Percentiles rank a stretch among this genome's conserved stretches.
Evolutionary conservation across 129 eudicot genomes (phyloP).

Genomic region (Ambrosia trifida): DNA sequence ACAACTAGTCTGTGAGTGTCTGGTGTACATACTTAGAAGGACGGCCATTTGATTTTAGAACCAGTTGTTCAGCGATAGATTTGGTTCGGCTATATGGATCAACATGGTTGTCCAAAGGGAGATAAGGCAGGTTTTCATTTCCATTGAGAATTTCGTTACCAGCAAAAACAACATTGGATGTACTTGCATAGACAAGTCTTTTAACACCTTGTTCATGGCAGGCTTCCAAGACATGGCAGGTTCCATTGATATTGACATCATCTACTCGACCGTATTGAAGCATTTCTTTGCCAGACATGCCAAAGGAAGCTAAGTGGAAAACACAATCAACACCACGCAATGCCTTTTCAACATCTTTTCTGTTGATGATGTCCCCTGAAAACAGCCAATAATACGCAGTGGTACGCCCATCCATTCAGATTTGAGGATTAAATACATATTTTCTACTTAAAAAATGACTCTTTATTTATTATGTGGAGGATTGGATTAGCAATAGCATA

Average conservation of each 20-base stretch:
- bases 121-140: slow-evolving; percentile 73
- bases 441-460: too few relatives aligned
- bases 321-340: slow-evolving; percentile 77
- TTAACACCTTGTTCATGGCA: slow-evolving; percentile 64
- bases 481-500: too few relatives aligned
- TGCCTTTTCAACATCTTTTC: slow-evolving; percentile 76
- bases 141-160: slow-evolving; percentile 89
- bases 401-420: too few relatives aligned
- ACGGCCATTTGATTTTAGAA: slow-evolving; percentile 73
- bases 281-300: slow-evolving; percentile 99
- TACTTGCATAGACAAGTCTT: slow-evolving; percentile 89
- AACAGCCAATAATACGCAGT: too few relatives aligned
- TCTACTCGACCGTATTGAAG: slow-evolving; percentile 86
- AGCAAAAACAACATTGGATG: slow-evolving; percentile 85
- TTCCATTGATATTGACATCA: slow-evolving; percentile 79
- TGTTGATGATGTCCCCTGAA: slow-evolving; percentile 62
- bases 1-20: not conserved
- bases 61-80: slow-evolving; percentile 85
- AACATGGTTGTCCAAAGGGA: slow-evolving; percentile 70
- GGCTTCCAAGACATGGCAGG: slow-evolving; percentile 78
- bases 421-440: too few relatives aligned
- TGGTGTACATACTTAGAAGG: slow-evolving; percentile 62
- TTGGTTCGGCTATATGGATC: slow-evolving; percentile 94
- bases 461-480: too few relatives aligned
- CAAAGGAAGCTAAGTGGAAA: slow-evolving; percentile 93